These are phyloP conservation scores for Russula sp. DNA, from an alignment of 768 basidiomycete species.

Conservation along the genomic window DNA sequence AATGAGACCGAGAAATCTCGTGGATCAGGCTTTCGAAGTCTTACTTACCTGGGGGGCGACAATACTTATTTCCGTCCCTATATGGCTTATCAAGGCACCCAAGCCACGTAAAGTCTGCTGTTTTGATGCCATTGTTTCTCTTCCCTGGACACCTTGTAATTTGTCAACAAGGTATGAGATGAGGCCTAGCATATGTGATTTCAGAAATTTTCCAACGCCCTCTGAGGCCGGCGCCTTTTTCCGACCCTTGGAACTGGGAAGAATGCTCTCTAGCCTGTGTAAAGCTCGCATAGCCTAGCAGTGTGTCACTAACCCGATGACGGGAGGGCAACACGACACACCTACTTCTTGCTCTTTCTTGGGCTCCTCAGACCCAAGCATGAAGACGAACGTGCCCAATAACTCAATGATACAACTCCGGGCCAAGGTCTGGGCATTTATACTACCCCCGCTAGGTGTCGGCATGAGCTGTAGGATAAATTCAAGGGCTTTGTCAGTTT, in stretches of 20 bases:
- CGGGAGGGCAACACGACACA: not conserved
- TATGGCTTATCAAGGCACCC: constrained; percentile 58
- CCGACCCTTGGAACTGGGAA: constrained; percentile 26
- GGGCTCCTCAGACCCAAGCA: constrained; percentile 62
- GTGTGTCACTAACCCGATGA: not conserved
- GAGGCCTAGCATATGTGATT: constrained; percentile 73
- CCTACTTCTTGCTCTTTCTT: constrained; percentile 32
- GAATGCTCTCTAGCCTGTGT: constrained; percentile 33
- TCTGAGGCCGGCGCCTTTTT: constrained; percentile 26
- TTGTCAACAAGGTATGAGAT: constrained; percentile 80
- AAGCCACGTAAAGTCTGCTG: constrained; percentile 73
- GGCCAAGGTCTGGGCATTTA: constrained; percentile 45
- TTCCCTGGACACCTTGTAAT: constrained; percentile 77
- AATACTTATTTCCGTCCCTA: constrained; percentile 63
- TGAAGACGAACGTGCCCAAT: constrained; percentile 67
- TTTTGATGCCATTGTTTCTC: constrained; percentile 61
- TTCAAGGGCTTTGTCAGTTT: constrained; percentile 50
- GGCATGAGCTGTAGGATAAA: constrained; percentile 59
- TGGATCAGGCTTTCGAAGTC: not conserved
- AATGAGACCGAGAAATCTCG: constrained; percentile 11
- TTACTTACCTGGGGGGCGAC: constrained; percentile 76
- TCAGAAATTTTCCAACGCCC: constrained; percentile 54
- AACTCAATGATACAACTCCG: constrained; percentile 62
- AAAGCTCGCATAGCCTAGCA: constrained; percentile 38
- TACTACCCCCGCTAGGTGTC: constrained; percentile 34